phyloP scores from a whole-genome alignment of 2,329 filamentous ascomycete genomes.

The Xylariomycetidae sp. region DNA sequence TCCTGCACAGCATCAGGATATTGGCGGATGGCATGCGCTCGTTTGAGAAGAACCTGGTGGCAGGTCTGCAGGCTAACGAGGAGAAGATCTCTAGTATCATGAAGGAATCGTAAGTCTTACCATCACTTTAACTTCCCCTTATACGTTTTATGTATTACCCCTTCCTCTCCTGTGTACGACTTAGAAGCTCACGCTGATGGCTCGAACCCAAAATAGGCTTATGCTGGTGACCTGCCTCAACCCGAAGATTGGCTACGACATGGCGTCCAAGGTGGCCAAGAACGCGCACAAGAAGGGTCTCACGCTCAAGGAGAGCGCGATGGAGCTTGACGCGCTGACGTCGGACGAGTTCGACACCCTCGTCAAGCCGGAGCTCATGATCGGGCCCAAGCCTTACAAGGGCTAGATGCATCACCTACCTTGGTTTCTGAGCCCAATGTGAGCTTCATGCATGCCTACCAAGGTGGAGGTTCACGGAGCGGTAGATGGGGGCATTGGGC shows the following conservation, averaged over 20 bases:
- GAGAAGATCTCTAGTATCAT: conserved; percentile 84
- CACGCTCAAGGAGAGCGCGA: conserved; percentile 87
- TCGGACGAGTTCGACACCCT: conserved; percentile 86
- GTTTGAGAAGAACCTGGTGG: conserved; percentile 90
- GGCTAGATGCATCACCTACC: no score
- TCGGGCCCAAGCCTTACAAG: conserved; percentile 69
- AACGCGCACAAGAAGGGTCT: conserved; percentile 98
- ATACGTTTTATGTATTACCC: not conserved
- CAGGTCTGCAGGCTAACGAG: conserved; percentile 87
- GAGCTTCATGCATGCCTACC: no score
- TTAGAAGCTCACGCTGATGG: no score
- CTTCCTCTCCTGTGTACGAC: no score
- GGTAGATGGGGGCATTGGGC: no score
- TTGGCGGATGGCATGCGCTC: conserved; percentile 89
- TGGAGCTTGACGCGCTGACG: conserved; percentile 86
- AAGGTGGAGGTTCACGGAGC: no score
- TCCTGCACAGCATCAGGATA: conserved; percentile 86
- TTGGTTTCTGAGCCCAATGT: no score
- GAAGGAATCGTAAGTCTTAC: conserved; percentile 75
- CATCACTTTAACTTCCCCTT: not conserved
- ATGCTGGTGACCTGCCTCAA: conserved; percentile 99
- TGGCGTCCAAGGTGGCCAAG: conserved; percentile 96
- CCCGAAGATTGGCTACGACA: conserved; percentile 95
- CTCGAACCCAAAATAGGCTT: conserved; percentile 53
- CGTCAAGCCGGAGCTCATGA: conserved; percentile 92